phyloP scores from a whole-genome alignment of 2,329 filamentous ascomycete species.

The Aureobasidium sp. region DNA sequence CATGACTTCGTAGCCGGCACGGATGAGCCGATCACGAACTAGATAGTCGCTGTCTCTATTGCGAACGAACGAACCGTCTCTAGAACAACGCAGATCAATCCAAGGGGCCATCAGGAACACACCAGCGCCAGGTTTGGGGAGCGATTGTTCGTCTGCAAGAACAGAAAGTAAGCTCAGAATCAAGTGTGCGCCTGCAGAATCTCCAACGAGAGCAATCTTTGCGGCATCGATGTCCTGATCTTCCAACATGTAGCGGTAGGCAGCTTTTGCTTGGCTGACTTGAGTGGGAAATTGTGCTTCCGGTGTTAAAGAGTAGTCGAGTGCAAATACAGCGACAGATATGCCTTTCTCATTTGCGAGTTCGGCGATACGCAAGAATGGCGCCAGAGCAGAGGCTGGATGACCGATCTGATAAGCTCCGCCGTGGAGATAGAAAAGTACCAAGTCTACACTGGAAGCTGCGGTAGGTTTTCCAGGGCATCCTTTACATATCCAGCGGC shows the following conservation, averaged over 20 bases:
- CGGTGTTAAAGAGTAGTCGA: slow-evolving; percentile 14
- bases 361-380: slow-evolving; percentile 12
- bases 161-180: background rate
- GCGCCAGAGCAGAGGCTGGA: background rate
- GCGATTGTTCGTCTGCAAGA: background rate
- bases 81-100: slow-evolving; percentile 12
- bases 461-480: background rate
- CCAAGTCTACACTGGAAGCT: background rate
- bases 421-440: slow-evolving; percentile 15
- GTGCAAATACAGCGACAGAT: slow-evolving; percentile 8
- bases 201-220: background rate
- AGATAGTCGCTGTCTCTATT: slow-evolving; percentile 12
- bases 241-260: slow-evolving; percentile 6
- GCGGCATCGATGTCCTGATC: background rate
- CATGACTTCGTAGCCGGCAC: background rate
- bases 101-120: slow-evolving; percentile 7
- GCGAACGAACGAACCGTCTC: background rate
- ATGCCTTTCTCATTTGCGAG: background rate
- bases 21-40: background rate
- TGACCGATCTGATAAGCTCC: slow-evolving; percentile 13
- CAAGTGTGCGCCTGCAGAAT: background rate
- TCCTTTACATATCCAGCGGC: background rate
- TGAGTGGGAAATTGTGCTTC: slow-evolving; percentile 11
- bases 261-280: slow-evolving; percentile 8
- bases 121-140: slow-evolving; percentile 1